Base-by-base conservation (phyloP, 805 yeast genomes). In the Hanseniaspora opuntiae region DNA sequence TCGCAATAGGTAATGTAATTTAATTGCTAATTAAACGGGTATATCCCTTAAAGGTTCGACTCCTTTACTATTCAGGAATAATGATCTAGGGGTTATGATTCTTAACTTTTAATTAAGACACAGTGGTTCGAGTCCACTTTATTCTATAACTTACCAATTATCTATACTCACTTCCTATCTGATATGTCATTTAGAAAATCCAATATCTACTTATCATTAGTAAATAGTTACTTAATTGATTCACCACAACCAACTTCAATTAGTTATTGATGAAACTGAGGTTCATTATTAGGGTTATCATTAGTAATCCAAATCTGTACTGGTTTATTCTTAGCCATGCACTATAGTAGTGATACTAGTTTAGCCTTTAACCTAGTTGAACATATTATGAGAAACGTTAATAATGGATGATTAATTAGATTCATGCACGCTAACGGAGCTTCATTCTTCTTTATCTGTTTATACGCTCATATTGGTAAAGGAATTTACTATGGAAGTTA, bases 91-190 rank as follows among this genome's bases (percentile, higher is more conserved):
- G 19, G 60, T 56, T 58, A 58, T 41, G 57, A 58, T 47, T 42
- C 44, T 42, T 55, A 56, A 47, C 55, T 58, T 53, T 53, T 55
- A 57, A 55, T 47, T 54, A 55, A 47, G 41, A 36, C 20, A 56
- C 55, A 58, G 55, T 47, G 58, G 60, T 58, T 58, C 60, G 54
- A 58, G 45, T 53, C 60, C 56, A 55, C 45, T 45, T 46, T 22
- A 19, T 22, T 39, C 28, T 39, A 39, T 38, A 19, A n/a, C 3
- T 17, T 16, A 36, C 3, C 17, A 36, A n/a, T 14, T 36, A 36
- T 25, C 28, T 25, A 25, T 25, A 25, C 1, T 8, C 9, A 25
- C 28, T 4, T 2, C 9, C 1, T 30, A 46, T 36, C 35, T 35
- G 20, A 41, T 20, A 42, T 47, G 28, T 41, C 45, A 36, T 36